Conservation (phyloP, 73 alveolate species). For the Paramecium primaurelia region DNA sequence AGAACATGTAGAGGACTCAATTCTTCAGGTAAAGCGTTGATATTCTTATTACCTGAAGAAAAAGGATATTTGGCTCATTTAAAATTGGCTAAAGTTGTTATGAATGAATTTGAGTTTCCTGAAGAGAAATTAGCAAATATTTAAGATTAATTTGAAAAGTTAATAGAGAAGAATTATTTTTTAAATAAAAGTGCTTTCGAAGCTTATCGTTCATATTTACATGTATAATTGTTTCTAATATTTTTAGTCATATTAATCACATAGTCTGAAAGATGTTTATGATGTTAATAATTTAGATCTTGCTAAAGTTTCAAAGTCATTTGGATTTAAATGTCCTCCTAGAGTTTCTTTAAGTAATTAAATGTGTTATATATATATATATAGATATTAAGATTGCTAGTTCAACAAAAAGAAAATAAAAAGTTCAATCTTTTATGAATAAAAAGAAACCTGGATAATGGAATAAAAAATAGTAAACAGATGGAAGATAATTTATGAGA, state of each 20-base stretch:
- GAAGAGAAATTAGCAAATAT: constrained; percentile 92
- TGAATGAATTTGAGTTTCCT: constrained; percentile 98
- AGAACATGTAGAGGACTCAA: constrained; percentile 98
- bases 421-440: constrained; percentile 31
- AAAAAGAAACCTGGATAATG: neutral
- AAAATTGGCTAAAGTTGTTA: constrained; percentile 89
- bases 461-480: neutral
- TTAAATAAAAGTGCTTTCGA: constrained; percentile 95
- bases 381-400: constrained; percentile 49
- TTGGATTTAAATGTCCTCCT: constrained; percentile 94
- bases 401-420: constrained; percentile 52
- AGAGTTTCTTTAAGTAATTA: constrained; percentile 72
- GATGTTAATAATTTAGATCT: constrained; percentile 96
- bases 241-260: constrained; percentile 88
- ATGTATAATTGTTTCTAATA: neutral
- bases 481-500: constrained; percentile 28
- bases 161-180: constrained; percentile 96
- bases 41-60: constrained; percentile 98
- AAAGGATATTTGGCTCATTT: constrained; percentile 86
- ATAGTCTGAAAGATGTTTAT: constrained; percentile 88
- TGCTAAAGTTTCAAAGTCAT: constrained; percentile 84
- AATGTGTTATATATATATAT: neutral
- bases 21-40: constrained; percentile 90
- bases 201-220: constrained; percentile 90
- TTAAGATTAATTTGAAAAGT: constrained; percentile 87